Evolutionary conservation across 2,329 filamentous ascomycete species (phyloP).

Genomic region (Fusarium gaditjirri): DNA sequence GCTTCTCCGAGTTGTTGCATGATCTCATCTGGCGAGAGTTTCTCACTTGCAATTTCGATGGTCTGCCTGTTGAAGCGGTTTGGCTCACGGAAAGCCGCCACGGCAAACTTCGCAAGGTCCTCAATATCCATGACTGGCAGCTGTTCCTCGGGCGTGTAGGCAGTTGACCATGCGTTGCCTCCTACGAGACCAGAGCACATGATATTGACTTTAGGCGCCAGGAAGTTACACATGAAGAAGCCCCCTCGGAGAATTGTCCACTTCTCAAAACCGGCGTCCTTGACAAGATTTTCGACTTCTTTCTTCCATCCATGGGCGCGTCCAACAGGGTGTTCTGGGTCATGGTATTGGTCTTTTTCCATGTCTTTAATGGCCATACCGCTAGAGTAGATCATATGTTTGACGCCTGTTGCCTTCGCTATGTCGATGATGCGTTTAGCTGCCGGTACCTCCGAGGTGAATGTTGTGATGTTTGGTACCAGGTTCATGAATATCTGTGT

Average conservation of each 20-base stretch:
- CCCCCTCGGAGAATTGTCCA: constrained; percentile 12
- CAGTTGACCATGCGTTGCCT: not conserved
- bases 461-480: not conserved
- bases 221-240: constrained; percentile 16
- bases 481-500: constrained; percentile 1
- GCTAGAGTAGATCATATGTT: constrained; percentile 10
- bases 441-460: not conserved
- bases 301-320: not conserved
- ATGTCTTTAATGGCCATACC: constrained; percentile 14
- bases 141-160: not conserved
- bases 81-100: not conserved
- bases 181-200: not conserved
- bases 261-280: not conserved
- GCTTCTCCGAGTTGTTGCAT: not conserved
- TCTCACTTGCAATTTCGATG: constrained; percentile 4
- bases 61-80: not conserved
- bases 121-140: constrained; percentile 9
- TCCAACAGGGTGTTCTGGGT: not conserved
- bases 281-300: not conserved
- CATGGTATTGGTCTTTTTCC: not conserved
- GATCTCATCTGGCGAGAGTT: not conserved
- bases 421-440: not conserved
- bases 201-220: constrained; percentile 5
- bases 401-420: not conserved
- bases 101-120: constrained; percentile 7